Evolutionary conservation across 2,329 filamentous ascomycete species (phyloP), one percentile per base, ranked within the genome.

Genomic region (Aspergillus clavatus): DNA sequence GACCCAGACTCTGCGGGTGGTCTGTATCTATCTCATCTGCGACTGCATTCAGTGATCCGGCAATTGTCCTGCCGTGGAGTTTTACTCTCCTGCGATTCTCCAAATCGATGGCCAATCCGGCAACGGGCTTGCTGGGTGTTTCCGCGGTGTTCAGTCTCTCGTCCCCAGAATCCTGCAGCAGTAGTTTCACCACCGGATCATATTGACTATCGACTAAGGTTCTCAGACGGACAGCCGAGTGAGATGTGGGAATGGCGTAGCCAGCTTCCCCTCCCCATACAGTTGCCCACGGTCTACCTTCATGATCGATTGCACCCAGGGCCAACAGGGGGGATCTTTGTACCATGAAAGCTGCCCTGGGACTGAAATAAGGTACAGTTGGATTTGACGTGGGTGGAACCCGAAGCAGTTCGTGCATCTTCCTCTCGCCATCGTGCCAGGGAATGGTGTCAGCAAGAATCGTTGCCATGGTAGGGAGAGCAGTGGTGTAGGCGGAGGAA

Each of bases 241-340:
- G 72, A 2, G 80, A 82, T 0, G 90, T 68, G 0, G 80, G 76
- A 38, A 76, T 72, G 0, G 81, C 80, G 54, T 91, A 86, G 0
- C 85, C 86, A 1, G 77, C 66, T 46, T 83, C 72, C 12, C 88
- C 88, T n/a, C 87, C 87, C 81, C 85, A 86, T 6, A 94, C 51
- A 0, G 85, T 85, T 12, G 84, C 85, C 88, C 88, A 94, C 1
- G 86, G 87, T 16, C 79, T 71, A 2, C 77, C 77, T 16, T 81
- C 58, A 2, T 69, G 65, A 58, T 93, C 87, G 1, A 90, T 67
- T 0, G 86, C 80, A 1, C 88, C 88, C 14, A 94, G 68, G 0
- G 86, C 87, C 11, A 93, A 72, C 6, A 93, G 72, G 1, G 86
- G 82, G 0, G 81, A 82, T 12, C 69, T 68, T 40, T 77, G 72